phyloP scores from a whole-genome alignment of 2,329 filamentous ascomycete genomes.

The Talaromyces verruculosus region DNA sequence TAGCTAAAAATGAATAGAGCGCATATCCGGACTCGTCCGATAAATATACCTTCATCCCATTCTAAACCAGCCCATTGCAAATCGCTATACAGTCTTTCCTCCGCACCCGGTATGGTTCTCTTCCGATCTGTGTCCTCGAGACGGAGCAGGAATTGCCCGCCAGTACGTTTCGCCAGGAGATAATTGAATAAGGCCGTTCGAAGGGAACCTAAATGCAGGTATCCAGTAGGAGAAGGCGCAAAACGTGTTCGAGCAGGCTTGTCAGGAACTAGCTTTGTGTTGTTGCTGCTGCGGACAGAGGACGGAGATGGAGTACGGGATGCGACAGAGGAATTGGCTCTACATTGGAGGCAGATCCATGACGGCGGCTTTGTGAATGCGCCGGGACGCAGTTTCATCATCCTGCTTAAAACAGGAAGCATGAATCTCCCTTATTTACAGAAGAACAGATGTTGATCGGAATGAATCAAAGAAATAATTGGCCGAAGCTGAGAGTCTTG shows the following conservation, averaged over 20 bases:
- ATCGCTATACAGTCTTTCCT: conserved; percentile 73
- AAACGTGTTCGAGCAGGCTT: conserved; percentile 76
- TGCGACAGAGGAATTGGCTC: conserved; percentile 33
- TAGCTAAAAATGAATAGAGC: conserved; percentile 18
- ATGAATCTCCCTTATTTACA: background rate
- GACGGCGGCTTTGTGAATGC: conserved; percentile 25
- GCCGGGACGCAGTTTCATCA: conserved; percentile 7
- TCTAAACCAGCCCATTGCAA: conserved; percentile 82
- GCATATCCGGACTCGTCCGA: background rate
- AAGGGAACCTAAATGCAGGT: conserved; percentile 86
- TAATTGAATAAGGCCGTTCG: conserved; percentile 96
- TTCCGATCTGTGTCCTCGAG: conserved; percentile 97
- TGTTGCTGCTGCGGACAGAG: conserved; percentile 30
- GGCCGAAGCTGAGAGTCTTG: conserved; percentile 5
- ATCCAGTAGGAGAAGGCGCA: conserved; percentile 92
- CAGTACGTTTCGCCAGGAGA: conserved; percentile 80
- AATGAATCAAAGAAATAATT: background rate
- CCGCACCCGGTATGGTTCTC: conserved; percentile 76
- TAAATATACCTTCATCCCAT: conserved; percentile 79
- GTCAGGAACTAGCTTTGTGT: conserved; percentile 45
- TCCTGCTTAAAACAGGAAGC: conserved; percentile 20
- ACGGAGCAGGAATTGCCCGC: conserved; percentile 84
- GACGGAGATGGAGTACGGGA: conserved; percentile 26
- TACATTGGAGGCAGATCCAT: conserved; percentile 41
- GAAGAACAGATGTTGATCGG: background rate